phyloP scores from a whole-genome alignment of 257 asterid genomes.

The Rauvolfia tetraphylla region DNA sequence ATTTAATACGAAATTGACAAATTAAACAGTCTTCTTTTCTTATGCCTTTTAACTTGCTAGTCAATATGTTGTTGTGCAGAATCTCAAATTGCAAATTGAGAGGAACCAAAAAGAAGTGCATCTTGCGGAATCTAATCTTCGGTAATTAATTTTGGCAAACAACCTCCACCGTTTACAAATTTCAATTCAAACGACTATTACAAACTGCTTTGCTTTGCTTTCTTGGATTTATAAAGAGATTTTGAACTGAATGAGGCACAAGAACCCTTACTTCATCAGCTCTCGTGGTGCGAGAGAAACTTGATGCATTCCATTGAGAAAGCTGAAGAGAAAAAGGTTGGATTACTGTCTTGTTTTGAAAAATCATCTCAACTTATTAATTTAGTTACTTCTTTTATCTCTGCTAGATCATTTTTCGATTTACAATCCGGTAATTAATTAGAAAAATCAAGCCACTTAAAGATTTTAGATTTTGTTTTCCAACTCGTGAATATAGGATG shows the following conservation, averaged over 20 bases:
- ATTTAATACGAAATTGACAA: background rate
- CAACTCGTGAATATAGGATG: background rate
- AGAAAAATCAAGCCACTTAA: no score
- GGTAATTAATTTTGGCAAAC: slow-evolving; percentile 27
- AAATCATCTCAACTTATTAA: no score
- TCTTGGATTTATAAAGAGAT: slow-evolving; percentile 32
- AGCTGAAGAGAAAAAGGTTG: slow-evolving; percentile 1
- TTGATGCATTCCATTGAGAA: slow-evolving; percentile 34
- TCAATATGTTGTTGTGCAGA: slow-evolving; percentile 19
- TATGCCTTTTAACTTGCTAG: background rate
- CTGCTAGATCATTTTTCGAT: no score
- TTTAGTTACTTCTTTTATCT: no score
- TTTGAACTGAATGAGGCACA: slow-evolving; percentile 37
- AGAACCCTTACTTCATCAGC: slow-evolving; percentile 53
- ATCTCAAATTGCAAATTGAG: slow-evolving; percentile 48
- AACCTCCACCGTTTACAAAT: background rate
- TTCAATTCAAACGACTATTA: background rate
- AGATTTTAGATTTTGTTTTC: background rate
- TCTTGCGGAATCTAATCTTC: slow-evolving; percentile 43
- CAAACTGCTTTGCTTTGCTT: background rate
- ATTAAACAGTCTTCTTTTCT: background rate
- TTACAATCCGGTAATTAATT: no score
- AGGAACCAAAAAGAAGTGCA: slow-evolving; percentile 36
- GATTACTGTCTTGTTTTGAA: no score
- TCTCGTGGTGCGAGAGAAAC: slow-evolving; percentile 64